Evolutionary conservation across 2,329 filamentous ascomycete genomes (phyloP), one percentile per base, ranked within the genome.

Genomic region (Fonsecaea monophora): DNA sequence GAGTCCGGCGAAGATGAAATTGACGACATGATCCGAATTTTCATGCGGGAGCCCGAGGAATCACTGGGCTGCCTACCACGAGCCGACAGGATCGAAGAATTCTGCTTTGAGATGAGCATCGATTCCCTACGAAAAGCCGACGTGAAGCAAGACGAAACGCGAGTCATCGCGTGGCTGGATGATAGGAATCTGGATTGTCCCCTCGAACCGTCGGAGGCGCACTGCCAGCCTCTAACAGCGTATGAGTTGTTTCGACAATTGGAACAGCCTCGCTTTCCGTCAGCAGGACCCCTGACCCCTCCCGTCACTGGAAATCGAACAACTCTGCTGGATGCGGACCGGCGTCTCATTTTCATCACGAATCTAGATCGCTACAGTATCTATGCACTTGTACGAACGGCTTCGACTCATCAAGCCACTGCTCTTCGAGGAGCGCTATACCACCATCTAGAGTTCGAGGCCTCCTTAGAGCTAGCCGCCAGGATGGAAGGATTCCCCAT

Each of bases 361-460:
- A 60, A 66, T 15, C 45, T 61, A 18, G 64, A 68, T 25, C 15
- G 21, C 9, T 62, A 35, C 53, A 53, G 30, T 25, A 53, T 63
- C 30, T 30, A 25, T 25, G 66, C 66, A 21, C 54, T 68, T 9
- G 45, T 64, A 10, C 50, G 54, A 5, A 60, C 63, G 4, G 66
- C 60, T 7, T 50, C 60, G 10, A 13, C 30, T 30, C 10, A n/a
- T 35, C 55, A 60, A n/a, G 37, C 37, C 5, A n/a, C 32, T 12
- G 42, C 60, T 42, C 21, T 68, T 15, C 62, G 56, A 32, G n/a
- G 40, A 4, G 15, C 42, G 15, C 35, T 34, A 35, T 53, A 55
- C 55, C 4, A 50, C 66, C 48, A 68, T 38, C 34, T 68, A 8
- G 53, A 56, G 6, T 55, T 48, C 7, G 8, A 18, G 21, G 30